Base-by-base conservation (phyloP, 2,329 filamentous ascomycete genomes). In the Cladosporium halotolerans region DNA sequence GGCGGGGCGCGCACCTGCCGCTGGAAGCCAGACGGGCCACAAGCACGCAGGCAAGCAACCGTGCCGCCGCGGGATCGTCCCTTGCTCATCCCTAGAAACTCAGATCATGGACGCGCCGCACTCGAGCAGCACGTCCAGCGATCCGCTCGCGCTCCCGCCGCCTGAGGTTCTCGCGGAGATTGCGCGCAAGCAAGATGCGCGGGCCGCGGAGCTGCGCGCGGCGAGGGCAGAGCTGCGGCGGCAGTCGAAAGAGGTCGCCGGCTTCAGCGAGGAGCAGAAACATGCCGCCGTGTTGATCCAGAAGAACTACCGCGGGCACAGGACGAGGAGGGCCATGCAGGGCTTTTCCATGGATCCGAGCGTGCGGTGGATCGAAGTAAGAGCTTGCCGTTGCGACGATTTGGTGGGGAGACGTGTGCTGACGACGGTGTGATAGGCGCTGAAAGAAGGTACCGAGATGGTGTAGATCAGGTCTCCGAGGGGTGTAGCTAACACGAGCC, bases 271-370 rank as follows among this genome's bases (percentile, higher is more conserved):
- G 13, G 44, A 41, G n/a, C 50, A 53, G 38, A 41, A 28, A 10
- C 55, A 60, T 39, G 67, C 68, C 19, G 68, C 67, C 6, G 53
- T 62, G 55, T 50, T 68, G 49, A 70, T 70, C 18, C 68, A 70
- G 62, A 82, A 84, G 60, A 86, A 84, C 23, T 95, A 90, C 66
- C 79, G 89, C 33, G 88, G 89, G 5, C 88, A 95, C 68, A 79
- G 86, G 51, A 78, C 81, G 45, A 79, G 89, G 41, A 75, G 89
- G 45, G 84, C 89, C 67, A 75, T 93, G 61, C 69, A 80, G 39
- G 89, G 89, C 0, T 75, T 85, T 59, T 79, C 80, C 1, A 67
- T 95, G 33, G 80, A 87, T 67, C 79, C 87, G n/a, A 80, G 77
- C 31, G 83, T 83, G 31, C 75, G 87, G 62, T 91, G 86, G 86